Evolutionary conservation across 768 basidiomycete genomes (phyloP).

Genomic region (Lactifluus rugatus): DNA sequence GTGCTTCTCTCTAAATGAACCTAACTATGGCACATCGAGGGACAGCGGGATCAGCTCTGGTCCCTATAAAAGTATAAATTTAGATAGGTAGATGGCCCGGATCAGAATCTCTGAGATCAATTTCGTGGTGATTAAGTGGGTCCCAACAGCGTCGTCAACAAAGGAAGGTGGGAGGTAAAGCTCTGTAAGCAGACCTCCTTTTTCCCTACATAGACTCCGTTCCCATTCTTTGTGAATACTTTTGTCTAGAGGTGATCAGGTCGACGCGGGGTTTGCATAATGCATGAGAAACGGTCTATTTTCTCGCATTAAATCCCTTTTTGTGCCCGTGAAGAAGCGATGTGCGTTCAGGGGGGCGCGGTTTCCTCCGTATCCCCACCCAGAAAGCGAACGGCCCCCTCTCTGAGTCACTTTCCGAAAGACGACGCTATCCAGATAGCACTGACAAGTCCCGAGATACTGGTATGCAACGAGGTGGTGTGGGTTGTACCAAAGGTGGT

Average conservation of each 20-base stretch:
- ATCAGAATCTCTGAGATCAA: neutral
- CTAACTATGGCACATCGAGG: neutral
- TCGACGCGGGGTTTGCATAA: neutral
- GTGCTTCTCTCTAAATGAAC: neutral
- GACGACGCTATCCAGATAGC: neutral
- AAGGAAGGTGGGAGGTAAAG: neutral
- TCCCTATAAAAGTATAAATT: neutral
- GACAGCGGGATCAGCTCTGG: neutral
- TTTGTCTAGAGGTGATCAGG: neutral
- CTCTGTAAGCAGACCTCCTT: neutral
- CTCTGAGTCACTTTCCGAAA: neutral
- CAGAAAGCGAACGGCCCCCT: neutral
- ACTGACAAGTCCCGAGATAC: neutral
- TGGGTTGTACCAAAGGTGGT: neutral
- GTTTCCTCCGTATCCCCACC: slow-evolving; percentile 1
- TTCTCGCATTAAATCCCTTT: neutral
- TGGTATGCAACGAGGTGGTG: neutral
- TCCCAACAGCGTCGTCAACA: neutral
- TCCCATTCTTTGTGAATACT: neutral
- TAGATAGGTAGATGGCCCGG: neutral
- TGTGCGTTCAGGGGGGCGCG: neutral
- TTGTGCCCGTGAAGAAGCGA: neutral
- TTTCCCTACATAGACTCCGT: neutral
- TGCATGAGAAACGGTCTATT: neutral
- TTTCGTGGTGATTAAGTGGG: slow-evolving; percentile 3